A percentile compares a stretch with the other conserved stretches of the same genome.
These are phyloP conservation scores for Bonia amplexicaulis DNA, from an alignment of 176 grass and related monocot species.

Conservation along the genomic window DNA sequence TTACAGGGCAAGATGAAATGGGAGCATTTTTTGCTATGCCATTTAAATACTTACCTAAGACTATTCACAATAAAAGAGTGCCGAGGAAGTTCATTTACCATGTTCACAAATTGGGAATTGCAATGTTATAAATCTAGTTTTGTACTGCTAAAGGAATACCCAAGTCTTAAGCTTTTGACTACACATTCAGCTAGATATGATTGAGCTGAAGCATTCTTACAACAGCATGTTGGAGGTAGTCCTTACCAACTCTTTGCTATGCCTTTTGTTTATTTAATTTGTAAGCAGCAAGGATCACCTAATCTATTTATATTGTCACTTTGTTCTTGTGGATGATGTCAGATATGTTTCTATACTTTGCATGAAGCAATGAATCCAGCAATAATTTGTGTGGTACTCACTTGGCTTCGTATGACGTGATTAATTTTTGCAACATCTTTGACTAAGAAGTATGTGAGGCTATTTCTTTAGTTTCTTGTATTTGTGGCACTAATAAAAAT, in stretches of 20 bases:
- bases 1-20: too few relatives aligned
- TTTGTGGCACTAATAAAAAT: background rate
- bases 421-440: background rate
- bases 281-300: background rate
- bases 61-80: too few relatives aligned
- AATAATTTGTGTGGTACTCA: background rate
- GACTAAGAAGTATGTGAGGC: background rate
- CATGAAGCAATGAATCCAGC: background rate
- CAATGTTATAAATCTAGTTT: too few relatives aligned
- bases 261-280: slow-evolving; percentile 20
- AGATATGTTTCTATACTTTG: background rate
- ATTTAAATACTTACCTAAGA: too few relatives aligned
- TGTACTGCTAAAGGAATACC: too few relatives aligned
- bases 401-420: background rate
- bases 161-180: too few relatives aligned
- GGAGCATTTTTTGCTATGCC: too few relatives aligned
- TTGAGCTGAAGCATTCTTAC: background rate
- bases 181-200: too few relatives aligned
- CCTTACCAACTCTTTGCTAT: background rate
- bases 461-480: background rate
- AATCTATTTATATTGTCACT: background rate
- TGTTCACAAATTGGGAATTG: too few relatives aligned
- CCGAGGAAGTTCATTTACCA: too few relatives aligned
- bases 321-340: background rate
- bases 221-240: background rate